phyloP scores from a whole-genome alignment of 352 stramenopile genomes.

The Achlya hypogyna region DNA sequence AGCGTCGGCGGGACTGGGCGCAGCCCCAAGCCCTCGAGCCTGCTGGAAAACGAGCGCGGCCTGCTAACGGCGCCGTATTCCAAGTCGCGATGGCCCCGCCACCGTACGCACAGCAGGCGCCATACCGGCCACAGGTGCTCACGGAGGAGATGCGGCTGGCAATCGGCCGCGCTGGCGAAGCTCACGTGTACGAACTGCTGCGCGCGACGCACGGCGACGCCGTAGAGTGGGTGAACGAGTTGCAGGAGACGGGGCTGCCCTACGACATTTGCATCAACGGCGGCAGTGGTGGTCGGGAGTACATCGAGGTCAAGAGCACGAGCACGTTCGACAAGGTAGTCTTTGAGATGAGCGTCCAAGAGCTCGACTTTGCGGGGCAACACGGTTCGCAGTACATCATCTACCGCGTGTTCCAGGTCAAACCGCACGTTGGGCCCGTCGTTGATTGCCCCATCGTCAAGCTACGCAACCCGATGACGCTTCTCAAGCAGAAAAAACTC shows the following conservation, averaged over 20 bases:
- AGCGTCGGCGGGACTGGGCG: neutral
- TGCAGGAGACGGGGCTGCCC: slow-evolving; percentile 69
- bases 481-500: slow-evolving; percentile 77
- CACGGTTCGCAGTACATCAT: slow-evolving; percentile 75
- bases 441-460: slow-evolving; percentile 63
- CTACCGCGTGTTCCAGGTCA: slow-evolving; percentile 78
- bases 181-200: slow-evolving; percentile 74
- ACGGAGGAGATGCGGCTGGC: slow-evolving; percentile 62
- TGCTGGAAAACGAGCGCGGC: neutral
- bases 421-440: slow-evolving; percentile 34
- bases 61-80: neutral
- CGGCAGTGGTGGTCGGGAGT: slow-evolving; percentile 45
- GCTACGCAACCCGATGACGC: slow-evolving; percentile 74
- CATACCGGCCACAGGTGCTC: neutral
- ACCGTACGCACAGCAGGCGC: neutral
- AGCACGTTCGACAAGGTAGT: slow-evolving; percentile 79
- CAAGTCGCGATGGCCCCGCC: neutral
- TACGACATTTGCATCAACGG: slow-evolving; percentile 62
- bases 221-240: slow-evolving; percentile 67
- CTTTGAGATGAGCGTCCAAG: slow-evolving; percentile 87
- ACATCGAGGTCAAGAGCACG: slow-evolving; percentile 80
- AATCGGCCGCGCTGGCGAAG: slow-evolving; percentile 75
- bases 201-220: slow-evolving; percentile 32
- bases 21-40: neutral
- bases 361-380: slow-evolving; percentile 68